These are phyloP conservation scores for Malus sieversii DNA, from an alignment of 306 rosid genomes.

Conservation along the genomic window DNA sequence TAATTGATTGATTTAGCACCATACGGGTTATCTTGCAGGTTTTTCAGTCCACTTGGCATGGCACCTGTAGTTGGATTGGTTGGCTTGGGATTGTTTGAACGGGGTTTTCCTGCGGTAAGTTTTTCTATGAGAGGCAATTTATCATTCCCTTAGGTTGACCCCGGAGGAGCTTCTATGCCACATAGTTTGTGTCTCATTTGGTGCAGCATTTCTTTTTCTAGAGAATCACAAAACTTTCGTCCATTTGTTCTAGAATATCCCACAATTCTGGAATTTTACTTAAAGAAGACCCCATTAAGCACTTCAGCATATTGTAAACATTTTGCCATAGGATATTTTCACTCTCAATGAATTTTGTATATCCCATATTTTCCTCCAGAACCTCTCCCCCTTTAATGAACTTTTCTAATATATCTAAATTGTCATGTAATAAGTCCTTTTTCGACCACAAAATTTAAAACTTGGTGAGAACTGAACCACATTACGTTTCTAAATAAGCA, in stretches of 20 bases:
- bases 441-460: not conserved
- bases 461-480: not conserved
- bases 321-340: too few species aligned
- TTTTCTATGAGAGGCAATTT: conserved; percentile 1
- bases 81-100: conserved; percentile 83
- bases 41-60: conserved; percentile 98
- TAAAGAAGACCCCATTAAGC: not conserved
- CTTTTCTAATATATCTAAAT: not conserved
- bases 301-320: not conserved
- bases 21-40: conserved; percentile 41
- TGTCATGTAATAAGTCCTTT: too few species aligned
- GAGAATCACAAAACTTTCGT: not conserved
- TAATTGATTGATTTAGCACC: conserved; percentile 10
- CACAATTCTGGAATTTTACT: not conserved
- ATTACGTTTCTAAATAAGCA: not conserved
- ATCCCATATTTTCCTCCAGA: not conserved
- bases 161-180: not conserved
- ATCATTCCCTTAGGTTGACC: not conserved
- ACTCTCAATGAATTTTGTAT: not conserved
- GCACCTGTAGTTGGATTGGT: conserved; percentile 96
- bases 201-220: not conserved
- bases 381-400: not conserved
- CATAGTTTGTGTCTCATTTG: not conserved
- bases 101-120: conserved; percentile 81
- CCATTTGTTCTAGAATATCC: not conserved